A percentile compares a stretch with the other conserved stretches of the same genome.
These are phyloP conservation scores for Diaporthe caulivora DNA, from an alignment of 2,329 filamentous ascomycete genomes.

Conservation along the genomic window DNA sequence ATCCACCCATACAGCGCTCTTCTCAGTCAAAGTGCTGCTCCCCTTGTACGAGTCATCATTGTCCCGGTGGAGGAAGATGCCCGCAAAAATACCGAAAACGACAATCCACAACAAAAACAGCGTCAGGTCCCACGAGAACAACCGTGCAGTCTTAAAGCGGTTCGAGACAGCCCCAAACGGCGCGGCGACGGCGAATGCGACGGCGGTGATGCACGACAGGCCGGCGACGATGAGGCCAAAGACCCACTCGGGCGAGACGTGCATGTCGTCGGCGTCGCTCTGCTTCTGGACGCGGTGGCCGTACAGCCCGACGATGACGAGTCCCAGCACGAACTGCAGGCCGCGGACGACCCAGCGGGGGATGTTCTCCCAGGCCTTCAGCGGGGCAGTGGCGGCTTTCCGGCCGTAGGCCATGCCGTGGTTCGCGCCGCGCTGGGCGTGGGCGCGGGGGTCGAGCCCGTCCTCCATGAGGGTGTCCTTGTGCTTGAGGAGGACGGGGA, in stretches of 20 bases:
- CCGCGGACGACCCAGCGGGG: constrained; percentile 69
- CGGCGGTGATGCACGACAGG: constrained; percentile 64
- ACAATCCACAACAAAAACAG: constrained; percentile 70
- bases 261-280: constrained; percentile 46
- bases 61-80: constrained; percentile 74
- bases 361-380: constrained; percentile 60
- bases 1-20: constrained; percentile 79
- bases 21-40: constrained; percentile 66
- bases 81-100: constrained; percentile 79
- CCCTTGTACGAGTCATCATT: constrained; percentile 64
- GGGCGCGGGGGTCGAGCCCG: constrained; percentile 36
- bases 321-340: constrained; percentile 77
- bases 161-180: constrained; percentile 51
- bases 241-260: constrained; percentile 65
- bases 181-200: constrained; percentile 56
- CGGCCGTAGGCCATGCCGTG: constrained; percentile 48
- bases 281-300: constrained; percentile 67
- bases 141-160: constrained; percentile 55
- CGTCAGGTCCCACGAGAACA: constrained; percentile 58
- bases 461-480: constrained; percentile 34
- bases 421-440: constrained; percentile 36
- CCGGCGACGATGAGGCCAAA: constrained; percentile 73
- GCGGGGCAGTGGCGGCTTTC: constrained; percentile 57
- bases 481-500: constrained; percentile 33
- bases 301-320: constrained; percentile 78